These are phyloP conservation scores for Tylopilus balloui DNA, from an alignment of 768 basidiomycete genomes.

Conservation along the genomic window DNA sequence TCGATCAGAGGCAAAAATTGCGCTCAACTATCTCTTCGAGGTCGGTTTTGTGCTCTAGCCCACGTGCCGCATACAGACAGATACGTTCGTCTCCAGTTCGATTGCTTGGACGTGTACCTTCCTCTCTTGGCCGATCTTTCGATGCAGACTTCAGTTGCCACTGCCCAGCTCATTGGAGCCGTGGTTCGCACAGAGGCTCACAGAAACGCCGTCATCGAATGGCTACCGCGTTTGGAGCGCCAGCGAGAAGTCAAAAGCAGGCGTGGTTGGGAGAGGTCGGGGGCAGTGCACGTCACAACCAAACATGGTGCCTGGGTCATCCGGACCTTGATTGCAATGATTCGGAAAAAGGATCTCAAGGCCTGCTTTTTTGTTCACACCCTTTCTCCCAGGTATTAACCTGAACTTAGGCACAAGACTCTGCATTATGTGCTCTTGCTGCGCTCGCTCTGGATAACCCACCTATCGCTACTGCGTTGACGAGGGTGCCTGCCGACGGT, in stretches of 20 bases:
- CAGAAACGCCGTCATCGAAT: conserved; percentile 50
- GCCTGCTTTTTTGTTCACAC: conserved; percentile 22
- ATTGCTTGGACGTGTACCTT: conserved; percentile 62
- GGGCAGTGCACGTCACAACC: conserved; percentile 35
- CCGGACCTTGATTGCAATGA: conserved; percentile 44
- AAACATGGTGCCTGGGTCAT: conserved; percentile 59
- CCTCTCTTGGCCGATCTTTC: conserved; percentile 52
- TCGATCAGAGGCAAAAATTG: conserved; percentile 48
- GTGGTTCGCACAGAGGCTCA: conserved; percentile 48
- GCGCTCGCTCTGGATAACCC: conserved; percentile 62
- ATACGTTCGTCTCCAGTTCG: conserved; percentile 34
- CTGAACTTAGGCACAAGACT: conserved; percentile 54
- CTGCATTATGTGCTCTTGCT: conserved; percentile 58
- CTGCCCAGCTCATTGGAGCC: conserved; percentile 56
- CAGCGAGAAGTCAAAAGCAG: conserved; percentile 51
- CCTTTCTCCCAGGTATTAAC: neutral
- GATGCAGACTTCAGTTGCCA: conserved; percentile 40
- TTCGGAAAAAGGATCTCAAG: conserved; percentile 53
- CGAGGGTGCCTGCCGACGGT: conserved; percentile 40
- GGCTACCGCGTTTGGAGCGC: conserved; percentile 58
- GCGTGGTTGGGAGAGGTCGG: conserved; percentile 72
- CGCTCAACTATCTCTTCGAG: conserved; percentile 58
- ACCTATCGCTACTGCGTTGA: conserved; percentile 45
- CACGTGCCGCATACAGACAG: neutral
- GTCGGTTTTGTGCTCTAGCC: conserved; percentile 28